Conservation (phyloP, 2,329 filamentous ascomycete species). For the Neurospora sp. region DNA sequence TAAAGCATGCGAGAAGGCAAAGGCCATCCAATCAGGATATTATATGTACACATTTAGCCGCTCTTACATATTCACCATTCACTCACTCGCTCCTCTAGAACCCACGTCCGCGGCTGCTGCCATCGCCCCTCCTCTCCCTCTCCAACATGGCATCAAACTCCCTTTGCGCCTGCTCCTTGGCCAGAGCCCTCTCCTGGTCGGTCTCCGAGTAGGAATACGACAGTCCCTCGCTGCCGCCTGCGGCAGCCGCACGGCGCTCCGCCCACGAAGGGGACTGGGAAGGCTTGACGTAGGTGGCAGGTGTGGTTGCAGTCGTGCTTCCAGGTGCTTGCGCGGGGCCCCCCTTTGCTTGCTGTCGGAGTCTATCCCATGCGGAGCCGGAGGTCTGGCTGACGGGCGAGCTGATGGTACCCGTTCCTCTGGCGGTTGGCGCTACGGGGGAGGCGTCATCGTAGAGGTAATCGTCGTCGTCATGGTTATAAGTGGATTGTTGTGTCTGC, state of each 20-base stretch:
- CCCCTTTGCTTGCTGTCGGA: slow-evolving; percentile 11
- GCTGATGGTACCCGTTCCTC: not conserved
- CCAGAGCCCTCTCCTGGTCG: slow-evolving; percentile 13
- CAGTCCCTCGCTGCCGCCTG: not conserved
- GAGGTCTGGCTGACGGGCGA: not conserved
- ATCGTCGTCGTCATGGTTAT: slow-evolving; percentile 9
- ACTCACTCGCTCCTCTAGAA: not conserved
- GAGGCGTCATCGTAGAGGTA: slow-evolving; percentile 18
- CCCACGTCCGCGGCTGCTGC: not conserved
- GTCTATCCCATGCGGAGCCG: slow-evolving; percentile 15
- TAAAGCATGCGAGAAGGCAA: not conserved
- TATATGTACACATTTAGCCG: not conserved
- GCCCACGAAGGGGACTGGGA: slow-evolving; percentile 2
- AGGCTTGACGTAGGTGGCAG: not conserved
- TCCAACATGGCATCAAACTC: slow-evolving; percentile 22
- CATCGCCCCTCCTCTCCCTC: slow-evolving; percentile 12
- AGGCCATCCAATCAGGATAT: not conserved
- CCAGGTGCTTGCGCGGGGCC: not conserved
- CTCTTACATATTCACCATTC: not conserved
- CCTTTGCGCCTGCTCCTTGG: slow-evolving; percentile 18
- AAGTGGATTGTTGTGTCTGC: slow-evolving; percentile 2
- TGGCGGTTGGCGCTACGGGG: slow-evolving; percentile 11
- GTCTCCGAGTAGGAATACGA: slow-evolving; percentile 11
- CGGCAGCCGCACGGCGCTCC: slow-evolving; percentile 3
- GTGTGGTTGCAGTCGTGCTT: not conserved